Evolutionary conservation across 2,329 filamentous ascomycete species (phyloP).

Genomic region (Tolypocladium ophioglossoides): DNA sequence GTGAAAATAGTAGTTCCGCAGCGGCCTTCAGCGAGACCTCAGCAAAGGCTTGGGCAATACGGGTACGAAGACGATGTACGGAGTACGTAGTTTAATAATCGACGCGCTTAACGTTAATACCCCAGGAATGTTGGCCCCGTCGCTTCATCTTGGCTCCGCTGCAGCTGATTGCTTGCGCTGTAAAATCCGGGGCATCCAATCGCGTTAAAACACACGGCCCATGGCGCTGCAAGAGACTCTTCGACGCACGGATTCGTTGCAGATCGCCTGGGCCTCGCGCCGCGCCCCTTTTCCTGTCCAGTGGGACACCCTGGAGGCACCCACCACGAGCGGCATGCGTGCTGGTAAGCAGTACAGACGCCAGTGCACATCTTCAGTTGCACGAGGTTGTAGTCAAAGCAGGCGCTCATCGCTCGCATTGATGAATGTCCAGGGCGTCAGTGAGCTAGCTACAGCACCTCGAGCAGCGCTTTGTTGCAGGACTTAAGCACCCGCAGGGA

Average conservation of each 20-base stretch:
- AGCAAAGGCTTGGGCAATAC: not conserved
- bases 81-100: too few species aligned
- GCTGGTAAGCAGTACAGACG: not conserved
- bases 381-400: not conserved
- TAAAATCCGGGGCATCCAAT: not conserved
- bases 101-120: not conserved
- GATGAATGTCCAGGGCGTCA: too few species aligned
- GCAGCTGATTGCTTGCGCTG: not conserved
- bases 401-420: too few species aligned
- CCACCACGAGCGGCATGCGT: too few species aligned
- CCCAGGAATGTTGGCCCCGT: not conserved
- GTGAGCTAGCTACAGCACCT: not conserved
- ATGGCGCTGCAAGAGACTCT: not conserved
- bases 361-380: not conserved
- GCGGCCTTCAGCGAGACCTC: not conserved
- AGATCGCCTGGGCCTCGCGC: not conserved
- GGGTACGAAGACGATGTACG: too few species aligned
- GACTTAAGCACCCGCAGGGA: not conserved
- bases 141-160: not conserved
- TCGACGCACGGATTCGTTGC: not conserved
- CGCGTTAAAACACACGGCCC: not conserved
- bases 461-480: not conserved
- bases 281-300: not conserved
- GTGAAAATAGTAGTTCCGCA: not conserved
- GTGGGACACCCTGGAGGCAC: not conserved